These are phyloP conservation scores for Lentinula raphanica DNA, from an alignment of 768 basidiomycete genomes.

Conservation along the genomic window DNA sequence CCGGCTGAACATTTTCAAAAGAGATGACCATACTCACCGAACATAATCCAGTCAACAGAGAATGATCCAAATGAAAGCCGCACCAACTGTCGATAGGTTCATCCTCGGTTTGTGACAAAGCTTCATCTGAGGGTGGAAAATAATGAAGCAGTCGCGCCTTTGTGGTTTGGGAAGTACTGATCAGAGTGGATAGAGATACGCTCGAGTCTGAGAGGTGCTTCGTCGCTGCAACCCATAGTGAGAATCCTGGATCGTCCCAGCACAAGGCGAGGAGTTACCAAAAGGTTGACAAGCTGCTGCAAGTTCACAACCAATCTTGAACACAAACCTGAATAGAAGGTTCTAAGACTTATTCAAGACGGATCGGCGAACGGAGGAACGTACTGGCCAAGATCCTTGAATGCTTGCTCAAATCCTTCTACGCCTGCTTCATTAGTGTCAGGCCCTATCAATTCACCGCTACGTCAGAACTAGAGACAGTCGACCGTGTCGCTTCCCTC, in stretches of 20 bases:
- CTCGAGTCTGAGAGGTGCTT: constrained; percentile 61
- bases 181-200: constrained; percentile 65
- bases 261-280: constrained; percentile 37
- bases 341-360: neutral
- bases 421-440: constrained; percentile 48
- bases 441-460: constrained; percentile 55
- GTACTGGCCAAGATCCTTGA: constrained; percentile 78
- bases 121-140: constrained; percentile 62
- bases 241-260: neutral
- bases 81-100: constrained; percentile 86
- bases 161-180: constrained; percentile 72
- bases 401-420: constrained; percentile 79
- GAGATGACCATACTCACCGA: constrained; percentile 44
- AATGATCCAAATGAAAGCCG: constrained; percentile 93
- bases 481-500: constrained; percentile 10
- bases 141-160: constrained; percentile 97
- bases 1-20: neutral
- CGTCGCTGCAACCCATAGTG: constrained; percentile 41
- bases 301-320: constrained; percentile 74
- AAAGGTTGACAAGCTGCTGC: constrained; percentile 90
- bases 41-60: constrained; percentile 87
- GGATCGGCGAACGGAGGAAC: constrained; percentile 9
- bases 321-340: constrained; percentile 59
- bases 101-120: constrained; percentile 35
- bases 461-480: neutral